Conservation (phyloP, 495 filamentous ascomycete species). For the Cercophora scortea region DNA sequence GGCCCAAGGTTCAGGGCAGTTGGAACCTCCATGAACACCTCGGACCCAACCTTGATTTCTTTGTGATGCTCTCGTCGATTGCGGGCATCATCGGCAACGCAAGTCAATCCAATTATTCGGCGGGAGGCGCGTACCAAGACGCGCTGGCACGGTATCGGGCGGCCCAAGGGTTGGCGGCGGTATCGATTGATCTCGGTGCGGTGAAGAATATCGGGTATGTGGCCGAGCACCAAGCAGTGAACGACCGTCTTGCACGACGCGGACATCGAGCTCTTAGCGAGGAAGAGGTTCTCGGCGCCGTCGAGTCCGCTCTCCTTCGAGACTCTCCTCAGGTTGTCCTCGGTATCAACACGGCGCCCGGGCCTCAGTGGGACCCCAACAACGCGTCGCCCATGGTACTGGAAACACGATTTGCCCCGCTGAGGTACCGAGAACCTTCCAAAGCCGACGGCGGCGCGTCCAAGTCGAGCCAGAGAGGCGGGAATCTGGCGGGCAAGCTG, state of each 20-base stretch:
- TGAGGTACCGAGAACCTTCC: too few species aligned
- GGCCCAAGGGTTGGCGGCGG: background rate
- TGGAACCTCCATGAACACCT: slow-evolving; percentile 24
- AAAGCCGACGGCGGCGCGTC: too few species aligned
- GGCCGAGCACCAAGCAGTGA: slow-evolving; percentile 5
- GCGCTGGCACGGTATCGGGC: slow-evolving; percentile 19
- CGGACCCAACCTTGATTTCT: slow-evolving; percentile 44
- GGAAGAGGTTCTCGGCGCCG: too few species aligned
- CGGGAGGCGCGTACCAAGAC: slow-evolving; percentile 51
- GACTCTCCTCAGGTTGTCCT: too few species aligned
- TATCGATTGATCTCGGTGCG: slow-evolving; percentile 17
- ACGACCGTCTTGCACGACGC: too few species aligned
- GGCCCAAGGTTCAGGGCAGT: slow-evolving; percentile 35
- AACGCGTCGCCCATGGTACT: too few species aligned
- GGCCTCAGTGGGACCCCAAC: too few species aligned
- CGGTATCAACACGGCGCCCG: too few species aligned
- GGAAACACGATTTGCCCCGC: too few species aligned
- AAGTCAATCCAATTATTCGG: slow-evolving; percentile 51
- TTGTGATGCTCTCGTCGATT: slow-evolving; percentile 37
- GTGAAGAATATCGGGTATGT: slow-evolving; percentile 18
- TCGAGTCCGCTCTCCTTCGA: too few species aligned
- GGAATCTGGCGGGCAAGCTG: background rate
- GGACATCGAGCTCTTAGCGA: too few species aligned
- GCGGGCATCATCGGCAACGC: slow-evolving; percentile 39
- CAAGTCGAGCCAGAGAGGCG: too few species aligned